Base-by-base conservation (phyloP, 495 filamentous ascomycete species). In the Glonium stellatum region DNA sequence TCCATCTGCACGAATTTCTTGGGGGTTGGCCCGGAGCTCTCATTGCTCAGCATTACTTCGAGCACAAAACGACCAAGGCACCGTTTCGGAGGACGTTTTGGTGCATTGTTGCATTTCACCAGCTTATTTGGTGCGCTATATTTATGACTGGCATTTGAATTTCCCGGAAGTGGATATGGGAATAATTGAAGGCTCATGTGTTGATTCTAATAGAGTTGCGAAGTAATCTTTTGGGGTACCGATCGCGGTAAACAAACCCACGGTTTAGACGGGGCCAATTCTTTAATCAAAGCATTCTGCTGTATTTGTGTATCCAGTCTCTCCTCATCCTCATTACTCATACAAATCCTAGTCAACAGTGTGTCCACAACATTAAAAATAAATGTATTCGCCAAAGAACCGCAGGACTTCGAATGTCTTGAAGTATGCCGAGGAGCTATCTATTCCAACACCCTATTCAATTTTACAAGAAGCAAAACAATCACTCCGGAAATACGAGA, bases 11-110 rank as follows among this genome's bases (percentile, higher is more conserved):
- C 39, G 65, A 35, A 54, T 23, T 68, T 27, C 18, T 60, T 19
- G 65, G 65, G 27, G 65, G 65, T 1, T 68, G 65, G 65, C 65
- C 65, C 18, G 65, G 65, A 4, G 65, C 65, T 13, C 27, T 68
- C 36, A 11, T 62, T 10, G 65, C 55, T 15, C 58, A 62, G 47
- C 59, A 62, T 22, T 62, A 37, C 52, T 68, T 68, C 34, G 58
- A 62, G 34, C 65, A 68, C 27, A 68, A 68, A 51, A 68, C 65
- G 36, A 54, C 46, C 55, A 68, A 68, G 57, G 42, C 18, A 15
- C 21, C 54, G 1, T 68, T 62, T 51, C 59, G 59, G 55, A 21
- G 60, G 0, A 22, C 42, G n/a, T 65, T 68, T 34, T 68, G 65
- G 65, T 23, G 5, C 5, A 68, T 68, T 44, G 54, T 68, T 9